Conservation (phyloP, 2,329 filamentous ascomycete genomes). For the Nemania sp. region DNA sequence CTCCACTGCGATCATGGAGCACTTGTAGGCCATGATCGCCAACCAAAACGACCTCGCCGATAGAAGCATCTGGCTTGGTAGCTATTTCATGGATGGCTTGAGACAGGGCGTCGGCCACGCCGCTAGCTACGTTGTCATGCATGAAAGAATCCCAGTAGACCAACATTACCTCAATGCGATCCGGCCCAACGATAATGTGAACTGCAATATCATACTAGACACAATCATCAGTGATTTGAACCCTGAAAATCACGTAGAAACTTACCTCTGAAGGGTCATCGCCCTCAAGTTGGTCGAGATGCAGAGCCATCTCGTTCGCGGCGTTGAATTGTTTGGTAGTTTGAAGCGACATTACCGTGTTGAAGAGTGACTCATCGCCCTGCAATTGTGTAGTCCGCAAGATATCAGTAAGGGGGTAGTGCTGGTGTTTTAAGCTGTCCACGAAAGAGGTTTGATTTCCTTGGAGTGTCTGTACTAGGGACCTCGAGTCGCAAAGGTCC, state of each 20-base stretch:
- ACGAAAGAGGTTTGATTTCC: not conserved
- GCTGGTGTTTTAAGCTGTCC: conserved; percentile 1
- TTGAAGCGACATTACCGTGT: conserved; percentile 20
- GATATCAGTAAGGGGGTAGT: not conserved
- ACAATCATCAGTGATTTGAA: not conserved
- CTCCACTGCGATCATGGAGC: conserved; percentile 9
- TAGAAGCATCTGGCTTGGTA: not conserved
- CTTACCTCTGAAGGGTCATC: conserved; percentile 6
- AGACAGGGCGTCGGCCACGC: not conserved
- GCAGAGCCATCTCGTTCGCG: not conserved
- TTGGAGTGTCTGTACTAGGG: not conserved
- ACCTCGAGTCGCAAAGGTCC: not conserved
- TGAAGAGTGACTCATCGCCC: conserved; percentile 7
- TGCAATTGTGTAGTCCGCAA: not conserved
- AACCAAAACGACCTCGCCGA: not conserved
- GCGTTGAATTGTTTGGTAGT: conserved; percentile 9
- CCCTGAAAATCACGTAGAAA: not conserved
- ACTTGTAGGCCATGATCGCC: not conserved
- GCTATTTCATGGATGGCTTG: not conserved
- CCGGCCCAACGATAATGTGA: not conserved
- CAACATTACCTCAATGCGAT: not conserved
- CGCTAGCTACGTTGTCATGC: not conserved
- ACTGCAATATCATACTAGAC: conserved; percentile 8
- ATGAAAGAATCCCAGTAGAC: conserved; percentile 3
- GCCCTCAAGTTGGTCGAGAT: not conserved